Conservation (phyloP, 495 filamentous ascomycete species). For the Penicillium desertorum region DNA sequence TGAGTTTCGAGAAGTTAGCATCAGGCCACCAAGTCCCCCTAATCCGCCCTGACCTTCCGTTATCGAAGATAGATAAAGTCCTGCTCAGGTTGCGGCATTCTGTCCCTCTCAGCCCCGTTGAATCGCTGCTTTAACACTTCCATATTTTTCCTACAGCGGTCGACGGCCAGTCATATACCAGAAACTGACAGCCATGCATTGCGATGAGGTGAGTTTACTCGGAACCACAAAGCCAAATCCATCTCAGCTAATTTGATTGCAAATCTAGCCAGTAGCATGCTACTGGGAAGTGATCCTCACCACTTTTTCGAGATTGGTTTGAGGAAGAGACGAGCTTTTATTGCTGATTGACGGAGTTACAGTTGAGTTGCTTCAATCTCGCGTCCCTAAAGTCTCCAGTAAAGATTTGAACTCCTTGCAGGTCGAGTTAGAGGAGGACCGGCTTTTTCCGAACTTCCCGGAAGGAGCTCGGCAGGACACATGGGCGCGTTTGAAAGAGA, state of each 20-base stretch:
- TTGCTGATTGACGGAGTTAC: no score
- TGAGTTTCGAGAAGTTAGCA: conserved; percentile 1
- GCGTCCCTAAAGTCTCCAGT: no score
- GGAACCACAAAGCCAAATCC: background rate
- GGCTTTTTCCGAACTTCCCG: no score
- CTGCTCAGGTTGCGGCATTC: background rate
- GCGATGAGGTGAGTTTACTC: conserved; percentile 15
- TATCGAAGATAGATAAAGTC: background rate
- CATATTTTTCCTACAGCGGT: background rate
- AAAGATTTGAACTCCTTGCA: no score
- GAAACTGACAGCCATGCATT: conserved; percentile 17
- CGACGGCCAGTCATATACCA: no score
- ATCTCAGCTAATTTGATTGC: background rate
- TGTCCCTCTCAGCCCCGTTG: background rate
- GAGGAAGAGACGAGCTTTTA: no score
- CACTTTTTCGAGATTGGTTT: background rate
- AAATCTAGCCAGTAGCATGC: background rate
- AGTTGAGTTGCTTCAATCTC: no score
- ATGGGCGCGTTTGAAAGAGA: no score
- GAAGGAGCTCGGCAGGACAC: no score
- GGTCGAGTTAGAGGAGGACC: no score
- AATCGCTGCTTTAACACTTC: conserved; percentile 1
- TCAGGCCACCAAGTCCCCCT: background rate
- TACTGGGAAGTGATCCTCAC: background rate
- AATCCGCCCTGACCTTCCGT: background rate